phyloP scores from a whole-genome alignment of 108 stramenopile genomes.

The Craspedostauros australis region DNA sequence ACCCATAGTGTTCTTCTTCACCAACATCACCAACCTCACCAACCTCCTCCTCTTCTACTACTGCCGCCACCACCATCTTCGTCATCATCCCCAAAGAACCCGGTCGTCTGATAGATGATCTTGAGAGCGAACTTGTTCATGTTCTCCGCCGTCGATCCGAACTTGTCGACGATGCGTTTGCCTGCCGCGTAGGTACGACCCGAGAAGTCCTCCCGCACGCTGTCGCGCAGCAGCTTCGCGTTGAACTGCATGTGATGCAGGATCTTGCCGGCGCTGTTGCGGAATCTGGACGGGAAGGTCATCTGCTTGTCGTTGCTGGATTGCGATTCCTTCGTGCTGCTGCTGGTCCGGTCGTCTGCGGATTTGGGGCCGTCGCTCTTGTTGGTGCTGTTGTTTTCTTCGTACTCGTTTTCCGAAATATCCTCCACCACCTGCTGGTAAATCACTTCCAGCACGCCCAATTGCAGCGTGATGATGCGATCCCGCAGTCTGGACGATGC shows the following conservation, averaged over 20 bases:
- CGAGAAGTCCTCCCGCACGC: slow-evolving; percentile 23
- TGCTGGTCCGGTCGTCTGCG: neutral
- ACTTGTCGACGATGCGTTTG: slow-evolving; percentile 18
- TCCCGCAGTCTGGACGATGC: slow-evolving; percentile 1
- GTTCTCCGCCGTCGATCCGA: too few species aligned
- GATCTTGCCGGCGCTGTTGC: slow-evolving; percentile 5
- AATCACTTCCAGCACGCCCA: slow-evolving; percentile 29
- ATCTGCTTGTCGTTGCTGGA: neutral
- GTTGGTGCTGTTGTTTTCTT: too few species aligned
- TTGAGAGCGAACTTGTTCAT: too few species aligned
- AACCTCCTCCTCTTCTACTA: too few species aligned
- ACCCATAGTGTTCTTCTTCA: too few species aligned
- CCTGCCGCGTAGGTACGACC: slow-evolving; percentile 12
- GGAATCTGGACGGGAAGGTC: slow-evolving; percentile 1
- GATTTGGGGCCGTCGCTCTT: too few species aligned
- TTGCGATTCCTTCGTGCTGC: neutral
- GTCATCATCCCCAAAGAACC: too few species aligned
- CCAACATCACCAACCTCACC: too few species aligned
- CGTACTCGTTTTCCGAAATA: slow-evolving; percentile 6
- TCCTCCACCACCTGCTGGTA: slow-evolving; percentile 10
- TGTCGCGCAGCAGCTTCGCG: slow-evolving; percentile 20
- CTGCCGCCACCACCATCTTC: too few species aligned
- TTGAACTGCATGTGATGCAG: slow-evolving; percentile 26
- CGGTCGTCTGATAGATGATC: too few species aligned
- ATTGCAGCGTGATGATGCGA: slow-evolving; percentile 21